Evolutionary conservation across 345 rosid species (phyloP).

Genomic region (Sisymbrium irio): DNA sequence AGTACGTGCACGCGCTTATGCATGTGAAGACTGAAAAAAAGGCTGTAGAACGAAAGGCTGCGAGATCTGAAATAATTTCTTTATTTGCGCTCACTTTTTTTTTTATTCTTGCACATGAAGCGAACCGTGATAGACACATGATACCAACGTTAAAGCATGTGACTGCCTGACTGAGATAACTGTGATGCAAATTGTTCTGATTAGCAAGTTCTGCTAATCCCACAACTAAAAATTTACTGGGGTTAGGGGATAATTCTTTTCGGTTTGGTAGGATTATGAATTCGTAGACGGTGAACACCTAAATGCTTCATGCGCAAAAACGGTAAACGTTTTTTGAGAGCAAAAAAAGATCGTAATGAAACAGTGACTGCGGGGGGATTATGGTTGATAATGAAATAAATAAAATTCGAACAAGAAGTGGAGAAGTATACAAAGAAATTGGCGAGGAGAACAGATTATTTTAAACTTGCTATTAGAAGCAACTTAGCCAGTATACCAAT

Average conservation of each 20-base stretch:
- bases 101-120: constrained; percentile 26
- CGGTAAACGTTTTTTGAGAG: neutral
- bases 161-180: constrained; percentile 20
- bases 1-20: neutral
- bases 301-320: neutral
- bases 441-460: too few relatives aligned
- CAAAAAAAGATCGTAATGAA: too few relatives aligned
- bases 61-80: constrained; percentile 30
- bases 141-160: constrained; percentile 29
- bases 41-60: constrained; percentile 22
- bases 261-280: neutral
- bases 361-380: too few relatives aligned
- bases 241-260: neutral
- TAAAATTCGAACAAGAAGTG: neutral
- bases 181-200: neutral
- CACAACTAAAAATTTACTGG: neutral
- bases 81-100: neutral
- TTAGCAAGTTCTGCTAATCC: constrained; percentile 1
- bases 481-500: too few relatives aligned
- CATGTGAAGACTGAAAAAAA: constrained; percentile 15
- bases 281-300: neutral
- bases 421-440: too few relatives aligned
- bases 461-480: too few relatives aligned
- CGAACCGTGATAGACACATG: constrained; percentile 27
- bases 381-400: neutral